A percentile compares a stretch with the other conserved stretches of the same genome.
Evolutionary conservation across 2,329 filamentous ascomycete genomes (phyloP).

Genomic region (Colletotrichum tofieldiae): DNA sequence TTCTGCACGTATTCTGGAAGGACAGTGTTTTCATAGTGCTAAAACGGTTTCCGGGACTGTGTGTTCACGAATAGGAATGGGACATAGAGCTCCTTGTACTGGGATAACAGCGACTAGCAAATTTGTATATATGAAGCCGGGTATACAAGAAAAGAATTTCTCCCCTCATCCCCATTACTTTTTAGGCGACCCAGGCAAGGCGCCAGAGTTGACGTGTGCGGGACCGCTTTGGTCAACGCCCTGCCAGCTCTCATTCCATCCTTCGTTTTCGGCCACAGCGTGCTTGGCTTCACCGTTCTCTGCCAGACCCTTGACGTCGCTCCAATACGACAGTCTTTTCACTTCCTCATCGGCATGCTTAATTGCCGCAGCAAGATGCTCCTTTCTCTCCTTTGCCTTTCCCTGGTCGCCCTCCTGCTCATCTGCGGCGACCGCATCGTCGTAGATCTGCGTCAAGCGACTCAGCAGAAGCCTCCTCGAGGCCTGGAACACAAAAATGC

Average conservation of each 20-base stretch:
- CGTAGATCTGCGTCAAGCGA: constrained; percentile 76
- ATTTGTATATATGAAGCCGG: constrained; percentile 28
- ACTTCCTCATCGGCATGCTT: constrained; percentile 86
- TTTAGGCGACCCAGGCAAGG: constrained; percentile 22
- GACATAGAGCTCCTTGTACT: background rate
- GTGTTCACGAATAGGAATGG: background rate
- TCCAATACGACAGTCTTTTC: constrained; percentile 88
- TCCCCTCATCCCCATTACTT: constrained; percentile 21
- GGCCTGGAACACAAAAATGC: constrained; percentile 89
- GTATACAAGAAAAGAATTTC: constrained; percentile 43
- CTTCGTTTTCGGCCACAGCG: constrained; percentile 60
- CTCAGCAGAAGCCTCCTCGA: constrained; percentile 84
- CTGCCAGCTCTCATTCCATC: constrained; percentile 64
- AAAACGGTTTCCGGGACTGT: background rate
- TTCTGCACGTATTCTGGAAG: background rate
- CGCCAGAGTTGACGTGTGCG: constrained; percentile 51
- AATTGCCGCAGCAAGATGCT: constrained; percentile 81
- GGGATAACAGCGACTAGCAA: background rate
- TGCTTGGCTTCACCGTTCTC: constrained; percentile 64
- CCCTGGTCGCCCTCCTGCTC: constrained; percentile 57
- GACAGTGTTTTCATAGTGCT: constrained; percentile 2
- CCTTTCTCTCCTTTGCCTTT: constrained; percentile 62
- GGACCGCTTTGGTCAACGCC: constrained; percentile 70
- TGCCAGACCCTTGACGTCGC: constrained; percentile 82
- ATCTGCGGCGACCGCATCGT: constrained; percentile 67